Conservation (phyloP, 805 yeast species). For the Schwanniomyces polymorphus region DNA sequence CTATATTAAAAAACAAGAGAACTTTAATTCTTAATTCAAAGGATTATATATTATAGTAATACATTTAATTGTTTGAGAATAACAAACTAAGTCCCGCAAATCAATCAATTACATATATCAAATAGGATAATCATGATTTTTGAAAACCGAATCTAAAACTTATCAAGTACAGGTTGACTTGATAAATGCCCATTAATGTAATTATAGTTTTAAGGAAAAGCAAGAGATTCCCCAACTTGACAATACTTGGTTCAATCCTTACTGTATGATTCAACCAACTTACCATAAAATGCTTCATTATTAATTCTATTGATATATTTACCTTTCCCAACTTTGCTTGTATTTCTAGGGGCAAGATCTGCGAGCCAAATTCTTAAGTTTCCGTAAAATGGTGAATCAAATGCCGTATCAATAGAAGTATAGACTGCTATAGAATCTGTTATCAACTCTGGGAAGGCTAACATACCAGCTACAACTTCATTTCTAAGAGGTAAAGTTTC, state of each 20-base stretch:
- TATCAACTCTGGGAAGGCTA: slow-evolving; percentile 36
- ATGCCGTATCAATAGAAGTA: slow-evolving; percentile 39
- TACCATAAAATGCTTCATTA: slow-evolving; percentile 26
- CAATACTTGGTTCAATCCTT: slow-evolving; percentile 40
- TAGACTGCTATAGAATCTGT: slow-evolving; percentile 25
- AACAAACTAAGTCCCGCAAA: too few species aligned
- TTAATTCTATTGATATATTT: slow-evolving; percentile 32
- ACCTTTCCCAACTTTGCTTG: slow-evolving; percentile 33
- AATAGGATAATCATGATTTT: too few species aligned
- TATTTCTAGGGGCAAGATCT: slow-evolving; percentile 33
- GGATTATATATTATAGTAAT: too few species aligned
- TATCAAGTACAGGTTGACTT: too few species aligned
- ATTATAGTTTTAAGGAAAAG: neutral
- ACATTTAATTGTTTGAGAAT: too few species aligned
- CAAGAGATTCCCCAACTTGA: slow-evolving; percentile 2
- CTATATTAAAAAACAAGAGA: too few species aligned
- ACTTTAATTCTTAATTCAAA: too few species aligned
- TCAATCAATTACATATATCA: too few species aligned
- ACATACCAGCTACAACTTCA: slow-evolving; percentile 38
- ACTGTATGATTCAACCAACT: slow-evolving; percentile 30
- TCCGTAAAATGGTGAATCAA: slow-evolving; percentile 44
- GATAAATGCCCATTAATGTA: neutral
- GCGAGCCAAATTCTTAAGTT: slow-evolving; percentile 36
- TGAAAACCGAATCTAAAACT: too few species aligned
- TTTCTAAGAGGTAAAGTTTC: slow-evolving; percentile 43